phyloP scores from a whole-genome alignment of 2,329 filamentous ascomycete genomes.

The Colletotrichum graminicola region DNA sequence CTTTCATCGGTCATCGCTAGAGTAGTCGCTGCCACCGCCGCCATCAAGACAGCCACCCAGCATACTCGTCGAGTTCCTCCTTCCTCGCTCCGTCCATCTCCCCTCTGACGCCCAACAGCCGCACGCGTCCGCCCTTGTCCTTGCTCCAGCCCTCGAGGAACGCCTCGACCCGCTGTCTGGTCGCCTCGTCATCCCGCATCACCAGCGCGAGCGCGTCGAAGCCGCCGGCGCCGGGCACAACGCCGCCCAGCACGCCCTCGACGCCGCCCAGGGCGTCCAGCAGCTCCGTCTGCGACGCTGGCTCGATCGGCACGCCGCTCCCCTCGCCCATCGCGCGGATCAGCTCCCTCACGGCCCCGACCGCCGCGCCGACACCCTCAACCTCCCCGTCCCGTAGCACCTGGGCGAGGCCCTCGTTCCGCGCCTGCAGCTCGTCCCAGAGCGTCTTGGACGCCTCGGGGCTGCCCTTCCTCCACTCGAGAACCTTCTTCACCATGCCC shows the following conservation, averaged over 20 bases:
- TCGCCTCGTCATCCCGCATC: constrained; percentile 77
- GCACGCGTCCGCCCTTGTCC: constrained; percentile 72
- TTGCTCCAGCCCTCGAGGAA: constrained; percentile 76
- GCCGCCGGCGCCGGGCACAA: constrained; percentile 93
- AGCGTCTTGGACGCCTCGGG: constrained; percentile 73
- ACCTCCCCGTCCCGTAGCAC: constrained; percentile 68
- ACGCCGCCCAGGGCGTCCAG: constrained; percentile 80
- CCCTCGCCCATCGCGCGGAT: constrained; percentile 82
- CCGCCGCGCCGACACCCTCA: constrained; percentile 59
- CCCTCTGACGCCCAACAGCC: constrained; percentile 76
- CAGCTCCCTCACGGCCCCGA: constrained; percentile 66
- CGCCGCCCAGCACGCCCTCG: constrained; percentile 87
- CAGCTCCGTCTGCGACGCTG: constrained; percentile 83
- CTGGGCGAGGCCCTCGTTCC: constrained; percentile 78
- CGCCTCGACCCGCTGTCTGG: constrained; percentile 68
- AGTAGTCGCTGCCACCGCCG: background rate
- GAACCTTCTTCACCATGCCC: constrained; percentile 93
- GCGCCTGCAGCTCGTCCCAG: constrained; percentile 80
- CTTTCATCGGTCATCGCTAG: background rate
- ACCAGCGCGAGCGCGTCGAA: constrained; percentile 90
- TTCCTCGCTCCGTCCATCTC: constrained; percentile 75
- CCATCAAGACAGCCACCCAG: constrained; percentile 55
- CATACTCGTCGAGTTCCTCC: constrained; percentile 60
- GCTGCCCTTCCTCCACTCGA: constrained; percentile 81
- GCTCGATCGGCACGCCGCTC: constrained; percentile 89